Percentiles rank a stretch among this genome's conserved stretches.
Evolutionary conservation across 2,329 filamentous ascomycete species (phyloP).

Genomic region (Incumbomyces delicatus): DNA sequence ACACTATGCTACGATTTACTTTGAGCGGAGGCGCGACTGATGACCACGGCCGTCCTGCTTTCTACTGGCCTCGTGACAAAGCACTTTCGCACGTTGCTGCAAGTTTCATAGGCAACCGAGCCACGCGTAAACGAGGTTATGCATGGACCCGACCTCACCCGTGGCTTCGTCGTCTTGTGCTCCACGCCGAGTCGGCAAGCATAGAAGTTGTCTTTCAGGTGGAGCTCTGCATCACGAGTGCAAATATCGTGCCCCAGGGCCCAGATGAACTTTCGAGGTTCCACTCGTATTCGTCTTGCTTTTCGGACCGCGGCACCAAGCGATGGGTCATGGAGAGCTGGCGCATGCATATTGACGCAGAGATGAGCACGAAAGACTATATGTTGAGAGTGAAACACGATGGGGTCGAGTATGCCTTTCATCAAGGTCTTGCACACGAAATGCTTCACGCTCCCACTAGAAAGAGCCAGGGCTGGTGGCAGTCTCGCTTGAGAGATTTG

Average conservation of each 20-base stretch:
- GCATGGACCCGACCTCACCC: not conserved
- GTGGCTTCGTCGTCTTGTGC: not conserved
- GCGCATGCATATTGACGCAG: not conserved
- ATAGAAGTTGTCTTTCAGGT: slow-evolving; percentile 4
- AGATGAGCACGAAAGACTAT: slow-evolving; percentile 4
- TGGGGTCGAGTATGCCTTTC: not conserved
- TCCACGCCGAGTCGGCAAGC: not conserved
- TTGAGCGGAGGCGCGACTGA: not conserved
- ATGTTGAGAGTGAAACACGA: not conserved
- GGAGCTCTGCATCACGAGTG: not conserved
- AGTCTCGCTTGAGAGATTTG: too few relatives aligned
- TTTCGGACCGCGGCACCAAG: not conserved
- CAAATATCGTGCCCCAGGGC: not conserved
- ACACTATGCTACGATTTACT: not conserved
- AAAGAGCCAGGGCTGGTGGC: too few relatives aligned
- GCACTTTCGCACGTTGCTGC: not conserved
- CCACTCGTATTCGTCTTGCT: not conserved
- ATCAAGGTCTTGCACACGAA: not conserved
- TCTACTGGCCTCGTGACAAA: not conserved
- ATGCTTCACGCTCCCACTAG: not conserved
- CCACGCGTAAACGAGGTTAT: not conserved
- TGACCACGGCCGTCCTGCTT: not conserved
- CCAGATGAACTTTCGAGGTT: not conserved
- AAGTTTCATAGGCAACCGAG: not conserved
- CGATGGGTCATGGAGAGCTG: not conserved